Evolutionary conservation across 257 asterid genomes (phyloP).

Genomic region (Avicennia marina): DNA sequence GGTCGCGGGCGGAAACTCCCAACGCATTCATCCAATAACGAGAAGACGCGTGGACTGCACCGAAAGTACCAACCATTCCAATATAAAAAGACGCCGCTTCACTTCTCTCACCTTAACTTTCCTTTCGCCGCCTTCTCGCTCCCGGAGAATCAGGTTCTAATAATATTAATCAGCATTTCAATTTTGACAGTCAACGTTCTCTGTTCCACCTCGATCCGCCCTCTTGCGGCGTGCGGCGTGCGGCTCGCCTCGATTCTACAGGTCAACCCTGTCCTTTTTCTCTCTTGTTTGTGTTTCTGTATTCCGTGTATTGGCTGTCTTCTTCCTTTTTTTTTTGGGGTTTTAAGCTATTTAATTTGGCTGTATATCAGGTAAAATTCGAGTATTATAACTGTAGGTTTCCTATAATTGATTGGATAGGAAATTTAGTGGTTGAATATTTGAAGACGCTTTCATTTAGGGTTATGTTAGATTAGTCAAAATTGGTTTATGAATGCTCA

Average conservation of each 20-base stretch:
- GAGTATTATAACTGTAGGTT: too few relatives aligned
- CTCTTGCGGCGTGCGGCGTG: not conserved
- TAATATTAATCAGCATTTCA: too few relatives aligned
- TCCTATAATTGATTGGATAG: not conserved
- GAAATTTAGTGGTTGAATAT: not conserved
- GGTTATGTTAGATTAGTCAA: not conserved
- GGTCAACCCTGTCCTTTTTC: slow-evolving; percentile 9
- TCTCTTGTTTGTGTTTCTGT: not conserved
- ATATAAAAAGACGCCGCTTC: not conserved
- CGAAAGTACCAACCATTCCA: too few relatives aligned
- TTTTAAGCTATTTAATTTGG: not conserved
- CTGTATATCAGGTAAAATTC: not conserved
- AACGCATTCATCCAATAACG: too few relatives aligned
- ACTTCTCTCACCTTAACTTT: too few relatives aligned
- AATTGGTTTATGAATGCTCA: too few relatives aligned
- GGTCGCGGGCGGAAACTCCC: too few relatives aligned
- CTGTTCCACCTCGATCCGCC: not conserved
- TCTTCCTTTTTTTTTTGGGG: not conserved
- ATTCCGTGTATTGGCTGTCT: too few relatives aligned
- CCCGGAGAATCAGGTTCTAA: too few relatives aligned
- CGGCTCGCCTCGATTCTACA: not conserved
- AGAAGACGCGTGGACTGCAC: too few relatives aligned
- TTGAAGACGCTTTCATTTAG: not conserved
- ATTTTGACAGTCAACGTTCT: not conserved
- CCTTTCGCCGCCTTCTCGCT: not conserved